phyloP scores from a whole-genome alignment of 2,329 filamentous ascomycete species.

The Trichoderma harzianum region DNA sequence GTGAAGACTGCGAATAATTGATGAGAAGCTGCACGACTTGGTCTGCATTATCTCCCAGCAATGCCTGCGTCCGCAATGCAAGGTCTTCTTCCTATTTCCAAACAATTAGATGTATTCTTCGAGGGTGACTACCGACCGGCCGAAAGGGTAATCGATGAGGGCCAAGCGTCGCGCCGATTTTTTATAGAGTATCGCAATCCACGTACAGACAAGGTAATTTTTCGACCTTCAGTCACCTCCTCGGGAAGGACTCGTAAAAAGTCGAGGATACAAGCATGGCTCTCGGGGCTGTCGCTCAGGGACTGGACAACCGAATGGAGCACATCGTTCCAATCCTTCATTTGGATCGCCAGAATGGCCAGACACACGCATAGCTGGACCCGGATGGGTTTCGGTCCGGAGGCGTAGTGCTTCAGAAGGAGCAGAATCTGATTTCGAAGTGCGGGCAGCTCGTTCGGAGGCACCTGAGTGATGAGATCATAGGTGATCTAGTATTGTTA shows the following conservation, averaged over 20 bases:
- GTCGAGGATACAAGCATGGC: slow-evolving; percentile 85
- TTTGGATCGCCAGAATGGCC: slow-evolving; percentile 91
- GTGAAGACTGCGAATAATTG: slow-evolving; percentile 86
- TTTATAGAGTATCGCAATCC: slow-evolving; percentile 50
- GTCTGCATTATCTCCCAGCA: slow-evolving; percentile 85
- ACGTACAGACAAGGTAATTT: slow-evolving; percentile 98
- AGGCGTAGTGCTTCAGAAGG: slow-evolving; percentile 75
- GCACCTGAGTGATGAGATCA: slow-evolving; percentile 82
- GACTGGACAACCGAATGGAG: slow-evolving; percentile 75
- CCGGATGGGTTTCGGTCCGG: slow-evolving; percentile 78
- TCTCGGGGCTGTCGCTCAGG: slow-evolving; percentile 71
- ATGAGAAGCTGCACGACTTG: slow-evolving; percentile 84
- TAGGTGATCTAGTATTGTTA: slow-evolving; percentile 74
- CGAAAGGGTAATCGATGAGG: slow-evolving; percentile 33
- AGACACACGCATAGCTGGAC: slow-evolving; percentile 94
- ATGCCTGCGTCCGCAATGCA: slow-evolving; percentile 75
- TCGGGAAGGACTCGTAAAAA: slow-evolving; percentile 96
- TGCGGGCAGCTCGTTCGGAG: slow-evolving; percentile 67
- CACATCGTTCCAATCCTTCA: slow-evolving; percentile 94
- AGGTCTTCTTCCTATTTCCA: slow-evolving; percentile 89
- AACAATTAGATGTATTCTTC: slow-evolving; percentile 35
- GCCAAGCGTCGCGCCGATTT: slow-evolving; percentile 38
- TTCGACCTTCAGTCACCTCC: slow-evolving; percentile 98
- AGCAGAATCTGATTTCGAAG: slow-evolving; percentile 81
- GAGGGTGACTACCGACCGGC: slow-evolving; percentile 28